These are phyloP conservation scores for Trypanosoma cruzi DNA, from an alignment of 208 protist genomes.

Conservation along the genomic window DNA sequence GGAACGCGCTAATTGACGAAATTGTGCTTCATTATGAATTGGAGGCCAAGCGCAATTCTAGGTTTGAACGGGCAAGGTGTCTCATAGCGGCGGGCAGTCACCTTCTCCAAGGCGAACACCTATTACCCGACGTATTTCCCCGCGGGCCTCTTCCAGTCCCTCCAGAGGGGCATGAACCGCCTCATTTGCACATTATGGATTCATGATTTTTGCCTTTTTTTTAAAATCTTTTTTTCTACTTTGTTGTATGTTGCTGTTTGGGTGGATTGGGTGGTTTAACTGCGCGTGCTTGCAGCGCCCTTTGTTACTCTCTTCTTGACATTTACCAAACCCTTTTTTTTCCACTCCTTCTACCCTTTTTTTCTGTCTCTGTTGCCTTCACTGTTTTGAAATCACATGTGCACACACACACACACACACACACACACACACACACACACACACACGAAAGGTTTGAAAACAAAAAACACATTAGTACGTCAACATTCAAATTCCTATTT, in stretches of 20 bases:
- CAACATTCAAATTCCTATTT: constrained; percentile 19
- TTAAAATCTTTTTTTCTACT: too few relatives aligned
- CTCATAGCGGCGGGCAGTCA: not conserved
- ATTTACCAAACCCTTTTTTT: constrained; percentile 6
- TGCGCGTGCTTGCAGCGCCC: too few relatives aligned
- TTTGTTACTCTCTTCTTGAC: not conserved
- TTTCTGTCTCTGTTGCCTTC: constrained; percentile 8
- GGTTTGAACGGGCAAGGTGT: not conserved
- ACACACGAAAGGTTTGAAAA: constrained; percentile 13
- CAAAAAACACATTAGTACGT: constrained; percentile 12
- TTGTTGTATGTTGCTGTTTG: constrained; percentile 18
- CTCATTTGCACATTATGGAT: constrained; percentile 13
- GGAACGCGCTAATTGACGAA: constrained; percentile 39
- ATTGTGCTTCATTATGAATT: constrained; percentile 23
- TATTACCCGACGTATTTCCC: not conserved
- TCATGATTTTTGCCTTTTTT: too few relatives aligned
- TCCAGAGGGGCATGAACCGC: not conserved
- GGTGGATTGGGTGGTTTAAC: too few relatives aligned
- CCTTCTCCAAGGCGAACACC: not conserved
- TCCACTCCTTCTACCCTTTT: constrained; percentile 15
- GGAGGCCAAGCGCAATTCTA: not conserved
- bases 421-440: too few relatives aligned
- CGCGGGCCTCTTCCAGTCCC: not conserved
- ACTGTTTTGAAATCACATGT: too few relatives aligned
- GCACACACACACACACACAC: too few relatives aligned